Base-by-base conservation (phyloP, 805 yeast species). In the Metschnikowia lochheadii region DNA sequence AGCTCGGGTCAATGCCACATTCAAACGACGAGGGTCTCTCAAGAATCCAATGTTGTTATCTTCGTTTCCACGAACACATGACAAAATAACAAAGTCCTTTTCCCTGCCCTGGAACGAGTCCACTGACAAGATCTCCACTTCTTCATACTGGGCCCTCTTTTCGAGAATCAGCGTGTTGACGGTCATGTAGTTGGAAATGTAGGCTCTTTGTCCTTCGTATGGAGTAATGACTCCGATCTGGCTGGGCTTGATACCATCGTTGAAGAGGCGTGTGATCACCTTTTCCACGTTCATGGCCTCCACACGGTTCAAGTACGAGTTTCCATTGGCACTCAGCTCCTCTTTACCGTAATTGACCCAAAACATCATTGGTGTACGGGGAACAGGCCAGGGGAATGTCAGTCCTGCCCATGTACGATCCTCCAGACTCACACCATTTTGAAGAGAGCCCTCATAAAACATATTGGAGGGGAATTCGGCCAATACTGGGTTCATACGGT, bases 301-400 rank as follows among this genome's bases (percentile, higher is more conserved):
- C 34, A 87, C 84, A 56, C 96, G 76, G 67, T 91, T 91, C 58
- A 91, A 73, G 61, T 75, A 90, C 7, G 96, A 86, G 5, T 85
- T 83, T 51, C 97, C 97, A 55, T 82, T 78, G 0, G 84, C 80
- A 21, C 94, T 82, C 46, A 91, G 80, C 67, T 91, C 97, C 71
- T 91, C 97, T 56, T 85, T 83, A 37, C 97, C 96, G 63, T 83
- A 82, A 57, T 84, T 84, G 0, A 88, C 85, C 97, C 97, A 90
- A 61, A 91, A 88, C 94, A 91, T 87, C 96, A 89, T 89, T n/a
- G 97, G 97, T 5, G 76, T 77, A 44, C 82, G 84, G 21, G 76
- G 74, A 26, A 87, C 84, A 1, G 96, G 96, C 97, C 97, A 91
- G n/a, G 96, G 96, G 71, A 90, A 89, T 5, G 78, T 72, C 6